A percentile compares a stretch with the other conserved stretches of the same genome.
Conservation (phyloP, 2,329 filamentous ascomycete genomes). For the Claviceps humidiphila region DNA sequence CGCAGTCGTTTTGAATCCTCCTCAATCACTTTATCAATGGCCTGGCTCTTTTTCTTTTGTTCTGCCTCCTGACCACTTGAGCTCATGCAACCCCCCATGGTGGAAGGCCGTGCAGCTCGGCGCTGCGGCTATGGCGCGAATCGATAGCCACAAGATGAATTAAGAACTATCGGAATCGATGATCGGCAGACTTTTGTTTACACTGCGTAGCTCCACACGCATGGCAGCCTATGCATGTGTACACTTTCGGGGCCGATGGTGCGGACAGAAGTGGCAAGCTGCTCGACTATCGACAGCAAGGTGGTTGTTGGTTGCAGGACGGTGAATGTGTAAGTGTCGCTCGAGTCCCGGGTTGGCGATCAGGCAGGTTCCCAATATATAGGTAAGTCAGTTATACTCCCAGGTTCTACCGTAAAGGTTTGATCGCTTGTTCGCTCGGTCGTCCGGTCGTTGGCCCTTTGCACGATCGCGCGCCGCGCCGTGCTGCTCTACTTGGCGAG, state of each 20-base stretch:
- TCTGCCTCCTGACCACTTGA: conserved; percentile 75
- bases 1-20: conserved; percentile 87
- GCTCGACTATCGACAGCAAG: background rate
- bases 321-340: background rate
- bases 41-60: conserved; percentile 91
- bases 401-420: background rate
- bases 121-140: conserved; percentile 1
- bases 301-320: background rate
- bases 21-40: conserved; percentile 85
- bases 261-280: background rate
- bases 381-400: background rate
- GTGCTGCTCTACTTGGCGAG: background rate
- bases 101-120: conserved; percentile 17
- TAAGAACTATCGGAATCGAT: background rate
- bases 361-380: background rate
- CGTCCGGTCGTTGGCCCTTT: background rate
- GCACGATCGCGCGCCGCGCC: background rate
- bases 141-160: background rate
- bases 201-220: background rate
- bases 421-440: background rate
- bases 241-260: background rate
- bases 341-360: background rate
- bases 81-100: conserved; percentile 92
- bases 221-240: background rate
- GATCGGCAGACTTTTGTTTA: background rate